These are phyloP conservation scores for Acer campestre DNA, from an alignment of 345 rosid genomes.

Conservation along the genomic window DNA sequence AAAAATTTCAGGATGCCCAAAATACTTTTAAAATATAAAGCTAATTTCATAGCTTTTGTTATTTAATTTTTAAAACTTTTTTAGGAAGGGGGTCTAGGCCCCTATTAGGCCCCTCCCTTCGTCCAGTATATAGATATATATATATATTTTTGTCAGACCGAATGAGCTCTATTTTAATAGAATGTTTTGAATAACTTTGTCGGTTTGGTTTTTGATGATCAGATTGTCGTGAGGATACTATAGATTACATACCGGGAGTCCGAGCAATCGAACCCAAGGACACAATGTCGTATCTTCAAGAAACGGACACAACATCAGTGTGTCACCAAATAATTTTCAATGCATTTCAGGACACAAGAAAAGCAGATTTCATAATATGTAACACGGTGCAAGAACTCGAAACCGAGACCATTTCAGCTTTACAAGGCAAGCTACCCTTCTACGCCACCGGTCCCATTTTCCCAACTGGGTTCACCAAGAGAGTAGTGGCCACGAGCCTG, in stretches of 20 bases:
- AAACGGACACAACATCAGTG: constrained; percentile 35
- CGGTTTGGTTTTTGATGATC: not conserved
- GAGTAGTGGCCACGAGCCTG: constrained; percentile 55
- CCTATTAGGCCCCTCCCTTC: no score
- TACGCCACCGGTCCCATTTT: constrained; percentile 68
- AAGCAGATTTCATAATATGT: constrained; percentile 60
- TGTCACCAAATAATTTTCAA: constrained; percentile 48
- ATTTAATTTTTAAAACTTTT: no score
- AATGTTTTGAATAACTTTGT: not conserved
- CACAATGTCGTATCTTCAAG: constrained; percentile 66
- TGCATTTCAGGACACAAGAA: constrained; percentile 47
- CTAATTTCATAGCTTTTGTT: no score
- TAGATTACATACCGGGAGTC: constrained; percentile 66
- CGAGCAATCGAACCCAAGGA: constrained; percentile 52
- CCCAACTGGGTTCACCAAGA: constrained; percentile 35
- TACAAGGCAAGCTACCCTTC: constrained; percentile 42
- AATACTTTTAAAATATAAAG: no score
- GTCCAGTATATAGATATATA: no score
- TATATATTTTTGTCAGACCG: no score
- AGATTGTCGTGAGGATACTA: constrained; percentile 57
- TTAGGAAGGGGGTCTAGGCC: no score
- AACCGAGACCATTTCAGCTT: constrained; percentile 41
- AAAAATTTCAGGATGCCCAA: no score
- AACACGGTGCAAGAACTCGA: constrained; percentile 69
- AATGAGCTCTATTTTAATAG: no score